A percentile compares a stretch with the other conserved stretches of the same genome.
Conservation (phyloP, 1,284 basidiomycete genomes). For the Bjerkandera adusta region DNA sequence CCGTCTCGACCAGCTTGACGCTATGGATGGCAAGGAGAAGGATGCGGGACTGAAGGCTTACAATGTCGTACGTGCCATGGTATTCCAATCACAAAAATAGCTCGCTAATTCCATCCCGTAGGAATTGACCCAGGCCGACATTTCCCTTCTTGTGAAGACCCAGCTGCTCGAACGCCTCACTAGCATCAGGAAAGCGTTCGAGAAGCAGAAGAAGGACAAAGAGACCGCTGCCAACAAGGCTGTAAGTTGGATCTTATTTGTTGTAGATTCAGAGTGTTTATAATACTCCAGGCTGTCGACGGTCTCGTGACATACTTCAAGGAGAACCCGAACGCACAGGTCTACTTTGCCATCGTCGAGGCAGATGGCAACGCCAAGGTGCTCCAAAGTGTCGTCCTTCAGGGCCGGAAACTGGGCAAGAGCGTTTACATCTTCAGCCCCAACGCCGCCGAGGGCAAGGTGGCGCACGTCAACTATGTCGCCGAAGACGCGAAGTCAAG, state of each 20-base stretch:
- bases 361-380: constrained; percentile 84
- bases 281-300: constrained; percentile 60
- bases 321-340: constrained; percentile 67
- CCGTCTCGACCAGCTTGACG: constrained; percentile 67
- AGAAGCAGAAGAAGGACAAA: constrained; percentile 83
- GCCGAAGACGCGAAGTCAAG: constrained; percentile 61
- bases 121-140: constrained; percentile 90
- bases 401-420: constrained; percentile 80
- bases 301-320: constrained; percentile 72
- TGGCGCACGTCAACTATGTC: constrained; percentile 88
- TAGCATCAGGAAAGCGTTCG: constrained; percentile 78
- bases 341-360: constrained; percentile 71
- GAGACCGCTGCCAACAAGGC: constrained; percentile 79
- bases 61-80: constrained; percentile 56
- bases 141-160: constrained; percentile 83
- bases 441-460: constrained; percentile 68
- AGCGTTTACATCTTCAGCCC: constrained; percentile 88
- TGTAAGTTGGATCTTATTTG: constrained; percentile 38
- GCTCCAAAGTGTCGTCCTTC: constrained; percentile 71
- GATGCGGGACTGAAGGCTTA: constrained; percentile 85
- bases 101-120: constrained; percentile 28
- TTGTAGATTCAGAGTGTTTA: neutral
- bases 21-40: constrained; percentile 74
- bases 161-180: constrained; percentile 77
- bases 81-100: neutral